Evolutionary conservation across 208 protist genomes (phyloP), one percentile per base, ranked within the genome.

Genomic region (Acanthamoeba castellanii): DNA sequence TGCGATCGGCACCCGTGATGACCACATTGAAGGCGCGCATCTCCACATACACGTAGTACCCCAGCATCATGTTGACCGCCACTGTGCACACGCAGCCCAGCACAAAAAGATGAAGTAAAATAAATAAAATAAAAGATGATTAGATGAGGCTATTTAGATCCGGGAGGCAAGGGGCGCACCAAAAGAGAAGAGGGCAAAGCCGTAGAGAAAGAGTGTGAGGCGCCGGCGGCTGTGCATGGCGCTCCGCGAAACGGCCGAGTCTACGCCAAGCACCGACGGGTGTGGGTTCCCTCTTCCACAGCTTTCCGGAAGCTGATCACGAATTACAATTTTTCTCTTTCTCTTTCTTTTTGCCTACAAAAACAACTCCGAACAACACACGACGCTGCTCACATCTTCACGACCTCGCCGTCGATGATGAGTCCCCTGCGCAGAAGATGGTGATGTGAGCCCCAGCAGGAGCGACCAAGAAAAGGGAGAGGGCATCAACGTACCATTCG

Each of bases 381-480:
- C 37, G 2, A 42, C 50, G 37, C 2, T 37, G 37, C 0, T 68
- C 61, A 30, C 61, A 68, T 68, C 25, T 68, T 68, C 27, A 88
- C 52, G 1, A 88, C 52, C 45, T 88, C 52, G n/a, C 50, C 81
- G 45, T 88, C 81, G 27, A 88, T 88, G 42, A 88, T 88, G 18
- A 88, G n/a, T 2, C 81, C 42, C 81, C 81, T 88, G 52, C 34
- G 72, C 37, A 34, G 5, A 3, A 55, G 16, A 18, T 59, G 52
- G 42, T 47, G 42, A 11, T 9, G 52, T 57, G 13, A 57, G 52
- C 52, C 0, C 16, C 52, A 18, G 50, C 1, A 55, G 52, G 42
- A 2, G 42, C 1, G 42, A 47, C 7, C 42, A 57, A 57, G 1
- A 14, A 14, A 88, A 27, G 16, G 18, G 30, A 16, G 81, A 18